phyloP scores from a whole-genome alignment of 208 protist genomes.

The Leishmania turanica region DNA sequence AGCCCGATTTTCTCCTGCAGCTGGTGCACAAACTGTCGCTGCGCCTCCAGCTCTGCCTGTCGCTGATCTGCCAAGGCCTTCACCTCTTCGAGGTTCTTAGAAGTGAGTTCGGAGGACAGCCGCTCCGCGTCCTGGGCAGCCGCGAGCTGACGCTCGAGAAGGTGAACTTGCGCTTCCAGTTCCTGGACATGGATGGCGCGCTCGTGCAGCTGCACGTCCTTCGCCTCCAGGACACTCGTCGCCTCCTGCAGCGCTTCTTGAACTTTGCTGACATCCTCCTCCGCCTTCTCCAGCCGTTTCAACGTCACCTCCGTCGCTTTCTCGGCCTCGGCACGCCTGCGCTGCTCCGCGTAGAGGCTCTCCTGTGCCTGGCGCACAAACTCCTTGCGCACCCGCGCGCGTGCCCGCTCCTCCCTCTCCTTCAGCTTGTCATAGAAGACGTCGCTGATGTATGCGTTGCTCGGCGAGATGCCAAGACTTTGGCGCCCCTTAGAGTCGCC shows the following conservation, averaged over 20 bases:
- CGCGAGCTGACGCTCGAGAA: slow-evolving; percentile 26
- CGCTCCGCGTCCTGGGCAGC: background rate
- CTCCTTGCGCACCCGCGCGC: slow-evolving; percentile 32
- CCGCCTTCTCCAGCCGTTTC: slow-evolving; percentile 7
- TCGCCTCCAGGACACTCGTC: slow-evolving; percentile 17
- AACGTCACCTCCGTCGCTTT: slow-evolving; percentile 9
- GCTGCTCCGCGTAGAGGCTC: slow-evolving; percentile 30
- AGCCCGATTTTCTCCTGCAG: slow-evolving; percentile 29
- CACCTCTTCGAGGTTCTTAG: slow-evolving; percentile 11
- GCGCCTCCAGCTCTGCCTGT: slow-evolving; percentile 23
- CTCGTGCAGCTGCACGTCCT: slow-evolving; percentile 32
- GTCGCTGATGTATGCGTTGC: slow-evolving; percentile 16
- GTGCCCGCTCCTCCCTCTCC: slow-evolving; percentile 36
- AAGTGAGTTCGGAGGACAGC: background rate
- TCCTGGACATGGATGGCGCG: slow-evolving; percentile 28
- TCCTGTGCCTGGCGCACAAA: slow-evolving; percentile 37
- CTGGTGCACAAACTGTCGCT: slow-evolving; percentile 27
- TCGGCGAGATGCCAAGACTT: background rate
- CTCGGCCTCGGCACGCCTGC: slow-evolving; percentile 27
- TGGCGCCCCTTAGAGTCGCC: background rate
- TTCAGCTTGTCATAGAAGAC: slow-evolving; percentile 36
- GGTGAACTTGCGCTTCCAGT: slow-evolving; percentile 18
- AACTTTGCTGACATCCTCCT: slow-evolving; percentile 2
- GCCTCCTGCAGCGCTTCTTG: slow-evolving; percentile 17
- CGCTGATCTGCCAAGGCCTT: slow-evolving; percentile 15